phyloP scores from a whole-genome alignment of 2,329 filamentous ascomycete genomes.

The Colletotrichum salicis region DNA sequence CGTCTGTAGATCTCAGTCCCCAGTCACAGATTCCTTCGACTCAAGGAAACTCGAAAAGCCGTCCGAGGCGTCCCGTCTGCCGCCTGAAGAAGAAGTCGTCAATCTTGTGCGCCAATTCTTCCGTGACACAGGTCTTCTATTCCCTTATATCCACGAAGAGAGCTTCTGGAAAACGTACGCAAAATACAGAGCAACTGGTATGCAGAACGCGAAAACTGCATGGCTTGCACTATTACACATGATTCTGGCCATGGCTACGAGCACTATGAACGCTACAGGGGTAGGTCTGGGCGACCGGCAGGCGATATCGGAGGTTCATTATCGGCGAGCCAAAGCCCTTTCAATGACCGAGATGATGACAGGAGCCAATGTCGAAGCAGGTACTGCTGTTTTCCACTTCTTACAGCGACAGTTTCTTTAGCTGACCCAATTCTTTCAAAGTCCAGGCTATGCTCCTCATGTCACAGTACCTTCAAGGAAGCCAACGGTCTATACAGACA shows the following conservation, averaged over 20 bases:
- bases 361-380: conserved; percentile 56
- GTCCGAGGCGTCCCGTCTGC: conserved; percentile 27
- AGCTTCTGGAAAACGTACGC: conserved; percentile 41
- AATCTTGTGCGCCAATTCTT: conserved; percentile 41
- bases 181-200: conserved; percentile 30
- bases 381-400: conserved; percentile 37
- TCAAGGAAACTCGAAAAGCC: conserved; percentile 17
- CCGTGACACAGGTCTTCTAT: conserved; percentile 42
- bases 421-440: conserved; percentile 26
- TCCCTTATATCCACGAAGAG: conserved; percentile 43
- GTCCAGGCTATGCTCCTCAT: conserved; percentile 62
- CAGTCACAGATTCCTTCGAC: conserved; percentile 16
- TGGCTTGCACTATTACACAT: conserved; percentile 64
- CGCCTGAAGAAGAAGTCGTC: conserved; percentile 36
- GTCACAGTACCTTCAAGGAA: conserved; percentile 64
- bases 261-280: conserved; percentile 43
- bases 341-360: conserved; percentile 54
- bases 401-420: not conserved
- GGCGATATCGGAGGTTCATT: conserved; percentile 56
- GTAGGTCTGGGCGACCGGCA: conserved; percentile 48
- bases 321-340: conserved; percentile 53
- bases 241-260: conserved; percentile 59
- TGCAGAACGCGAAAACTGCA: conserved; percentile 52
- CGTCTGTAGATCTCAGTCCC: conserved; percentile 24
- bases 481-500: conserved; percentile 61